Evolutionary conservation across 2,329 filamentous ascomycete genomes (phyloP), one percentile per base, ranked within the genome.

Genomic region (Myriosclerotinia scirpicola): DNA sequence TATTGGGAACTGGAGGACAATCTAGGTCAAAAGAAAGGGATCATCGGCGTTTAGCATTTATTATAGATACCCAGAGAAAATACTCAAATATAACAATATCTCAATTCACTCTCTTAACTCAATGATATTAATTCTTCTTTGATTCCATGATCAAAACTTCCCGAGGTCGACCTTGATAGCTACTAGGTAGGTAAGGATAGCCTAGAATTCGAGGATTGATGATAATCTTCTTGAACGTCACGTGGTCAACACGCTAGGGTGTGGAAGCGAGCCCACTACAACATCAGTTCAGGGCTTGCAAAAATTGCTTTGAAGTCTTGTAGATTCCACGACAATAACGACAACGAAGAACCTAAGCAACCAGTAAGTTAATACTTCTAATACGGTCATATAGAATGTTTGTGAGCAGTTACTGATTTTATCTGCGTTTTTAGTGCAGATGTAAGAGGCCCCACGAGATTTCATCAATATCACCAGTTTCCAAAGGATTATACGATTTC

Each of bases 341-440:
- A 69, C 72, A 69, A 72, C 72, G 71, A 72, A 70, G 73, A 75
- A 67, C 30, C 52, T 68, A 68, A 74, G 75, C 73, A 81, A 87
- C 82, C 79, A 87, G 85, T 87, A 80, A 84, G 85, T 85, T 69
- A 61, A 61, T 15, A 36, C 63, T 20, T 60, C 17, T 8, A 42
- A 7, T 52, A 64, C 54, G 46, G 17, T 64, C 46, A 44, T 53
- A 30, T 52, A 53, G 12, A 58, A 55, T 38, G 44, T 44, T 64
- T 58, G 58, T 63, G 58, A 58, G 44, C 14, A n/a, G 17, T 48
- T 62, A 61, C 61, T 66, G 74, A 89, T 80, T 66, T 75, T 76
- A 42, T 40, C 42, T 64, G 15, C 58, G 40, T n/a, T 40, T 63
- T 69, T 75, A 94, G 91, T 95, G 91, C 91, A 95, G 89, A 95